Evolutionary conservation across 768 basidiomycete genomes (phyloP).

Genomic region (Lentinula sp.): DNA sequence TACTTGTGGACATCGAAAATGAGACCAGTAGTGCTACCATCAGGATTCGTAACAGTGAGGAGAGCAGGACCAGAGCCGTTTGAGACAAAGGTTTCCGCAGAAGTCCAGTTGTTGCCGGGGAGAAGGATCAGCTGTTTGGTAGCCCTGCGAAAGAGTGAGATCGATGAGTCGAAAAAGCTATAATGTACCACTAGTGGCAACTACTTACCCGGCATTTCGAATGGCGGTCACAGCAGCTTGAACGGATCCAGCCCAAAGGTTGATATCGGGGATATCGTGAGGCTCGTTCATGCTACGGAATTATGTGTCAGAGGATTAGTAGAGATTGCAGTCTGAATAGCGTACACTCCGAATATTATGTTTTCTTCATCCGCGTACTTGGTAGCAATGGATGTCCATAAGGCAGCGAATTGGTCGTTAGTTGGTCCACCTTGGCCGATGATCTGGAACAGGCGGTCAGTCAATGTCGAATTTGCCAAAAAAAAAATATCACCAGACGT

Average conservation of each 20-base stretch:
- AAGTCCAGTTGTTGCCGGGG: constrained; percentile 53
- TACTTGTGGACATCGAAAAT: constrained; percentile 63
- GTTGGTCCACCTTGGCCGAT: constrained; percentile 60
- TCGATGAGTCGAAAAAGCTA: not conserved
- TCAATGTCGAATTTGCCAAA: not conserved
- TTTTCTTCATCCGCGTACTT: constrained; percentile 35
- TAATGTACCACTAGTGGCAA: not conserved
- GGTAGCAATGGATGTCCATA: constrained; percentile 48
- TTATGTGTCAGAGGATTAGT: not conserved
- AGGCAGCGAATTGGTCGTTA: constrained; percentile 43
- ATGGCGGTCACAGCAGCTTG: constrained; percentile 62
- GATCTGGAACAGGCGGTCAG: constrained; percentile 24
- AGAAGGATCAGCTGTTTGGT: constrained; percentile 50
- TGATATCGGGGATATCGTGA: constrained; percentile 47
- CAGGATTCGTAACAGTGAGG: constrained; percentile 35
- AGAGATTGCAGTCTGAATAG: constrained; percentile 10
- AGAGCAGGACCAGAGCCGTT: constrained; percentile 47
- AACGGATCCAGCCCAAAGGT: constrained; percentile 42
- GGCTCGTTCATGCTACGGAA: constrained; percentile 56
- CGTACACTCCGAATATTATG: constrained; percentile 43
- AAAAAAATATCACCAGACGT: constrained; percentile 2
- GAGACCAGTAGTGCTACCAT: constrained; percentile 37
- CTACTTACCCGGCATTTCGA: constrained; percentile 39
- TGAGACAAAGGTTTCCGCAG: constrained; percentile 43
- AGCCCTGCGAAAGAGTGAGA: constrained; percentile 26